Conservation (phyloP, 2,329 filamentous ascomycete genomes). For the Venturiaceae sp. region DNA sequence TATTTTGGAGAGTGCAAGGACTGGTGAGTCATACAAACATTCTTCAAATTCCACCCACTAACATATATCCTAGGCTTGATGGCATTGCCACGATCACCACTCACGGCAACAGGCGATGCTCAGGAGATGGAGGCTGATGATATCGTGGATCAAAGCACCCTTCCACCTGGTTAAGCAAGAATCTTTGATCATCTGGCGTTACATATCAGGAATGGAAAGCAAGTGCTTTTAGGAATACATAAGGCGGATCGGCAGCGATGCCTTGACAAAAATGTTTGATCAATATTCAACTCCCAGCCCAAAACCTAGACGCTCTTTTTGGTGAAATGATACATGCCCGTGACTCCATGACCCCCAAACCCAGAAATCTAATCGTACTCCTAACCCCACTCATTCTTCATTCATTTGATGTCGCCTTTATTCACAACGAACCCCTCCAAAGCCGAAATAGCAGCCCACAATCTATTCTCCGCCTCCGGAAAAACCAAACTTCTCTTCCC, state of each 20-base stretch:
- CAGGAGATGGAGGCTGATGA: constrained; percentile 83
- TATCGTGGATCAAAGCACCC: constrained; percentile 84
- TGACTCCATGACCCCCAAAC: not conserved
- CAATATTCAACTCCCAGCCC: too few relatives aligned
- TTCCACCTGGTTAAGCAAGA: constrained; percentile 71
- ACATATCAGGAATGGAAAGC: not conserved
- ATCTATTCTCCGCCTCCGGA: constrained; percentile 83
- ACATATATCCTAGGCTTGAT: constrained; percentile 58
- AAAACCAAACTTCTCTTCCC: constrained; percentile 79
- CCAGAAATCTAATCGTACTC: too few relatives aligned
- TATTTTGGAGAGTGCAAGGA: constrained; percentile 90
- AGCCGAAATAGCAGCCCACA: constrained; percentile 78
- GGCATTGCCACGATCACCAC: constrained; percentile 87
- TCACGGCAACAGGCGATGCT: constrained; percentile 65
- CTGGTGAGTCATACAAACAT: constrained; percentile 40
- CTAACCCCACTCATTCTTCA: too few relatives aligned
- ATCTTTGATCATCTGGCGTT: not conserved
- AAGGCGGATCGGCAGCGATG: not conserved
- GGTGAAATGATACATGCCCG: not conserved
- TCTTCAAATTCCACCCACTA: constrained; percentile 3
- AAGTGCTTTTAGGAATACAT: not conserved
- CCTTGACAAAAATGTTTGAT: not conserved
- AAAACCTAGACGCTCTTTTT: too few relatives aligned
- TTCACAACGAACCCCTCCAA: constrained; percentile 91
- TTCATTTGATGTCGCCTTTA: constrained; percentile 61